These are phyloP conservation scores for Penicillium chermesinum DNA, from an alignment of 495 filamentous ascomycete genomes.

Conservation along the genomic window DNA sequence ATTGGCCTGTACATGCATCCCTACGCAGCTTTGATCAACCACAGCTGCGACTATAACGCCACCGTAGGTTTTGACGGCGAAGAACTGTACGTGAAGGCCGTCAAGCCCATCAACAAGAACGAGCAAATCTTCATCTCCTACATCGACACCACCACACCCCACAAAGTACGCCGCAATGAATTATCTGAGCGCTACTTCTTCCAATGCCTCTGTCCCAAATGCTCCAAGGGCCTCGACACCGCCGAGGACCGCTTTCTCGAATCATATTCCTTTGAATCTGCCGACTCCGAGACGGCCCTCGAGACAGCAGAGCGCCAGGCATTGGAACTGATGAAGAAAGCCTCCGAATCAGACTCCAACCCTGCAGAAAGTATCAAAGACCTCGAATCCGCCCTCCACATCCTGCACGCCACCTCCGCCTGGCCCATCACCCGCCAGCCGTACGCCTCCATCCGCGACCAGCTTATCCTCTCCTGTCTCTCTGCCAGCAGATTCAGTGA, in stretches of 20 bases:
- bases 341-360: slow-evolving; percentile 9
- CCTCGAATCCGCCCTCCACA: slow-evolving; percentile 20
- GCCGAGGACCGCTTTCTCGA: slow-evolving; percentile 16
- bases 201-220: slow-evolving; percentile 56
- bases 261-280: slow-evolving; percentile 4
- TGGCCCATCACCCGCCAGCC: slow-evolving; percentile 40
- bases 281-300: slow-evolving; percentile 8
- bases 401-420: slow-evolving; percentile 15
- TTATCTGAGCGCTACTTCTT: slow-evolving; percentile 61
- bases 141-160: slow-evolving; percentile 54
- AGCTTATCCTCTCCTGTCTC: slow-evolving; percentile 31
- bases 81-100: slow-evolving; percentile 40
- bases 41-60: slow-evolving; percentile 68
- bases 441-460: slow-evolving; percentile 34
- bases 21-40: slow-evolving; percentile 56
- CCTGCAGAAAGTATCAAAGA: slow-evolving; percentile 13
- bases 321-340: slow-evolving; percentile 22
- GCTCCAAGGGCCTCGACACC: slow-evolving; percentile 27
- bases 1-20: slow-evolving; percentile 60
- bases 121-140: slow-evolving; percentile 68
- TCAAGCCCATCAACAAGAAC: slow-evolving; percentile 43
- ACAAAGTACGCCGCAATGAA: slow-evolving; percentile 41
- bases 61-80: slow-evolving; percentile 57
- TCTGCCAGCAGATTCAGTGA: slow-evolving; percentile 23
- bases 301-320: slow-evolving; percentile 22